Evolutionary conservation across 805 yeast genomes (phyloP), one percentile per base, ranked within the genome.

Genomic region (Saccharomycopsis synnaedendra): DNA sequence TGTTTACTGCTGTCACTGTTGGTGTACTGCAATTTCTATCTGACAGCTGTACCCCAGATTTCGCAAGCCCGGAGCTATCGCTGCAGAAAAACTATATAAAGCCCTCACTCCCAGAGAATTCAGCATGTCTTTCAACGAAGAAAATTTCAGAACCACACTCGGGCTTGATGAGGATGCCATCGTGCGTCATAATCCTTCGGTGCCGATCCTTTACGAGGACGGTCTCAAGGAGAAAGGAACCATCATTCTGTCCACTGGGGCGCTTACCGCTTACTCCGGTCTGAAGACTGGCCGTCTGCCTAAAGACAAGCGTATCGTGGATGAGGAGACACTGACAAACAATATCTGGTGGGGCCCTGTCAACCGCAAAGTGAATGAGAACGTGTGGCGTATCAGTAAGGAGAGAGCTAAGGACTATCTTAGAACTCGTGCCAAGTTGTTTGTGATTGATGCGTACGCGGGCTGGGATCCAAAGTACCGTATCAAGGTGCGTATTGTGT

Each of bases 261-360:
- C 97, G 43, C 74, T 90, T 57, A 83, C 90, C 67, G 97, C 98
- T 43, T 89, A 79, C 70, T 87, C 96, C 27, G 98, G 98, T 62
- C 71, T 78, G 56, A 90, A 90, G 71, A 90, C 97, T 47, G 98
- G 98, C 61, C 83, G 98, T 70, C 90, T 97, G 35, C 98, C 98
- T 64, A 85, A 85, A 72, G 98, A 90, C 71, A 90, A 90, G 69
- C 85, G 98, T 71, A 86, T 90, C 65, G 97, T 90, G 54, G 97
- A 89, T 60, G 97, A 93, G 72, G 83, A 78, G 58, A 75, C 93
- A 45, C 87, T 96, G 38, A 68, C 75, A 52, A 75, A 85, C 50
- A 72, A 89, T 61, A 79, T 90, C 58, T 90, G 98, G 98, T 90
- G 98, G 98, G 98, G 98, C 30, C 97, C 97, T 2, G 98, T 90